Evolutionary conservation across 495 filamentous ascomycete genomes (phyloP), one percentile per base, ranked within the genome.

Genomic region (Xylaria grammica): DNA sequence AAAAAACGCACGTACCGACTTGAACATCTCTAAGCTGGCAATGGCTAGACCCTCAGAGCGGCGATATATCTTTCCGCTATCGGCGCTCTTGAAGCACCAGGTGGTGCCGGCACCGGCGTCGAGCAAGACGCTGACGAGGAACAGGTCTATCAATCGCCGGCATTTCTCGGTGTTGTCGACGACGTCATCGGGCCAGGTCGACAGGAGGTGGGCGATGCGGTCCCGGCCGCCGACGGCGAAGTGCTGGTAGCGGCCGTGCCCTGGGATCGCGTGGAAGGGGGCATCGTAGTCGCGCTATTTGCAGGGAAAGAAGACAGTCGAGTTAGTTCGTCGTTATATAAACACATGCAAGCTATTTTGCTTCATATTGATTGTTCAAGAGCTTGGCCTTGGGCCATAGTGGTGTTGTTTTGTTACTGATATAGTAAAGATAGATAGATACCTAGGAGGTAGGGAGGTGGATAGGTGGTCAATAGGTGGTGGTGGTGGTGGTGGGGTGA

Each of bases 21-120:
- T 97, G 80, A 98, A 99, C 95, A 99, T 99, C 70, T 98, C 95
- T 72, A 99, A 77, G 74, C 90, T 94, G 24, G 96, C 95, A 48
- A 99, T 89, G 5, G 95, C 95, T 66, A 99, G 81, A 24, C 95
- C 95, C 74, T 99, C 95, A 59, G 93, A 97, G 42, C 95, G 86
- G 42, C 87, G 84, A 73, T 93, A 98, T 15, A 90, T 70, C 63
- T 87, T 90, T 32, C 94, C 94, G 65, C 93, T 96, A 72, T 97
- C 92, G 67, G 90, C 90, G 62, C 91, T 93, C 78, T 89, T 93
- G 78, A 96, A 99, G 42, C 88, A 90, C 93, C 93, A 97, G 27
- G 80, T 77, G 15, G 89, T 90, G 26, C 93, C 93, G 1, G 93
- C 92, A 4, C 93, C 93, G 4, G 93, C 93, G 74, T 97, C 93